Evolutionary conservation across 1,139 yeast genomes (phyloP).

Genomic region (Debaryomyces udenii): DNA sequence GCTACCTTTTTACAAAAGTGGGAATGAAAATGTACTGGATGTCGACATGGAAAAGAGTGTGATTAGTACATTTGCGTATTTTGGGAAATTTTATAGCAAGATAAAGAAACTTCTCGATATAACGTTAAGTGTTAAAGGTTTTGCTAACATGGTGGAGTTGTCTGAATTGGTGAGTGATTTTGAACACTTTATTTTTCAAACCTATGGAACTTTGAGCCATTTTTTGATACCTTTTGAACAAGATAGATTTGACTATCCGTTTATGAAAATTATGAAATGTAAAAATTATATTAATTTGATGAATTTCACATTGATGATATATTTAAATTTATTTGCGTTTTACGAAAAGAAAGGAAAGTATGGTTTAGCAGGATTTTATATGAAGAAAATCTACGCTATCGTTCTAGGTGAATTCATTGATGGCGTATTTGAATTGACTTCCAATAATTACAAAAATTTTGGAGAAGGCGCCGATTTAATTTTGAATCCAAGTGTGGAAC

Average conservation of each 20-base stretch:
- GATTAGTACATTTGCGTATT: constrained; percentile 25
- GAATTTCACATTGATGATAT: constrained; percentile 28
- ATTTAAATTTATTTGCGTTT: constrained; percentile 32
- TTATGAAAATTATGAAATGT: constrained; percentile 36
- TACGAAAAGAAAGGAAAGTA: constrained; percentile 28
- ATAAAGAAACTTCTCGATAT: constrained; percentile 27
- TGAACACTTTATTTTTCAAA: constrained; percentile 28
- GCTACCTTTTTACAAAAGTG: constrained; percentile 29
- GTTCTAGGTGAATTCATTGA: constrained; percentile 33
- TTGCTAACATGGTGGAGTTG: constrained; percentile 25
- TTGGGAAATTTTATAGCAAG: constrained; percentile 26
- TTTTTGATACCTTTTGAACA: constrained; percentile 29
- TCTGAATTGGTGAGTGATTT: constrained; percentile 28
- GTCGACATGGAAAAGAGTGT: constrained; percentile 32
- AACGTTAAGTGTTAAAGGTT: constrained; percentile 26
- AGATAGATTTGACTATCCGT: constrained; percentile 29
- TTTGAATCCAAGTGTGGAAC: constrained; percentile 36
- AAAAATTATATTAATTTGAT: constrained; percentile 36
- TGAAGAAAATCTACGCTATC: constrained; percentile 30
- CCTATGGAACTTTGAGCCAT: constrained; percentile 26
- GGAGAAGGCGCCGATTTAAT: constrained; percentile 41
- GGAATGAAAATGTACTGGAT: constrained; percentile 34
- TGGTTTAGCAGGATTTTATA: constrained; percentile 31
- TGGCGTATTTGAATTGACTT: constrained; percentile 29
- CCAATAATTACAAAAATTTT: constrained; percentile 32